phyloP scores from a whole-genome alignment of 1,284 basidiomycete genomes.

The Apiotrichum gamsii region DNA sequence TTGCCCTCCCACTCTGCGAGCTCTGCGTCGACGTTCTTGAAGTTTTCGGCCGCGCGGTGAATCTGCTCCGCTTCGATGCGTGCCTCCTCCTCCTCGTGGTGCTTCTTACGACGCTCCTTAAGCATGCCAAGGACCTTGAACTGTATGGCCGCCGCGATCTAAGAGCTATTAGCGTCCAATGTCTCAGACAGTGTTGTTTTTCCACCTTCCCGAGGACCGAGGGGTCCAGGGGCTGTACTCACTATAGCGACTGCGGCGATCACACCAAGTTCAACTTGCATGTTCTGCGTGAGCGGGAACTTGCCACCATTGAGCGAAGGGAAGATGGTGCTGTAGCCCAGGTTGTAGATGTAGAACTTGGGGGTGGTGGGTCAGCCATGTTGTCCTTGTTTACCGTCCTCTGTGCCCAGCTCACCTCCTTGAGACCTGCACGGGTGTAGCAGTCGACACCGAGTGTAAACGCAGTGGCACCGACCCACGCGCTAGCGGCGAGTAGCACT shows the following conservation, averaged over 20 bases:
- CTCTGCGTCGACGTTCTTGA: constrained; percentile 63
- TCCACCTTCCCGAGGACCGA: too few species aligned
- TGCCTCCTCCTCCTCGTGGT: constrained; percentile 63
- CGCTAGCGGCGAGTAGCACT: constrained; percentile 72
- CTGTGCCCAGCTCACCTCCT: constrained; percentile 55
- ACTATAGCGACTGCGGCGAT: constrained; percentile 60
- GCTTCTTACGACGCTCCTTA: constrained; percentile 68
- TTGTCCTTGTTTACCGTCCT: constrained; percentile 48
- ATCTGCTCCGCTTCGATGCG: constrained; percentile 70
- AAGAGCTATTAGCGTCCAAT: constrained; percentile 8
- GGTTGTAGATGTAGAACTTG: constrained; percentile 89
- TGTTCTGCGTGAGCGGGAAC: constrained; percentile 79
- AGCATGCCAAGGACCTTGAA: constrained; percentile 74
- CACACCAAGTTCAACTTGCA: constrained; percentile 89
- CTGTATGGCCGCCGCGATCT: constrained; percentile 82
- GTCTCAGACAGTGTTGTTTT: too few species aligned
- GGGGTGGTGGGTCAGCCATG: constrained; percentile 39
- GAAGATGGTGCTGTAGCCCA: constrained; percentile 68
- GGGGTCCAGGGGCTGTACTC: too few species aligned
- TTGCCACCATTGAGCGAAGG: constrained; percentile 66
- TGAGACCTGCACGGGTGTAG: constrained; percentile 80
- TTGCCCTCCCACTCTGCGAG: constrained; percentile 80
- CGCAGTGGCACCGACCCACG: constrained; percentile 71
- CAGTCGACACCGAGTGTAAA: constrained; percentile 91
- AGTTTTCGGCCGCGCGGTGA: constrained; percentile 63